These are phyloP conservation scores for Aureobasidium sp. DNA, from an alignment of 2,329 filamentous ascomycete genomes.

Conservation along the genomic window DNA sequence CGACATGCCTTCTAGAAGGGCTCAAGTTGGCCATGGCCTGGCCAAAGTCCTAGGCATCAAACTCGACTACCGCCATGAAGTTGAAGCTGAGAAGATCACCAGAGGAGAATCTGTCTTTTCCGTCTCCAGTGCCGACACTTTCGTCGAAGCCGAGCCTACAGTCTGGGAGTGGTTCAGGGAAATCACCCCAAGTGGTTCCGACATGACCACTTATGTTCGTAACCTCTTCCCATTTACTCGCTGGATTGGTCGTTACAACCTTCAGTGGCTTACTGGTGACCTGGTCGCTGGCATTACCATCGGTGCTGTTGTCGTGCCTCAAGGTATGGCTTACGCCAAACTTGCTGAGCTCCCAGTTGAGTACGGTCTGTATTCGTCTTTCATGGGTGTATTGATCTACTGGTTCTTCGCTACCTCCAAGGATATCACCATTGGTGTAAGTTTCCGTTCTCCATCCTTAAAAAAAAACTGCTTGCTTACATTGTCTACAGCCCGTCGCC, in stretches of 20 bases:
- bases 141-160: constrained; percentile 74
- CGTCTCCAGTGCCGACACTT: constrained; percentile 61
- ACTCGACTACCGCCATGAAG: constrained; percentile 57
- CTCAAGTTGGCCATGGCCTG: constrained; percentile 60
- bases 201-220: constrained; percentile 52
- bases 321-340: constrained; percentile 90
- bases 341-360: constrained; percentile 65
- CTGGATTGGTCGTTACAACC: constrained; percentile 88
- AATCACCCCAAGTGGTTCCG: constrained; percentile 49
- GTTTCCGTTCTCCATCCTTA: constrained; percentile 25
- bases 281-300: constrained; percentile 76
- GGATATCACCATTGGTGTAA: constrained; percentile 90
- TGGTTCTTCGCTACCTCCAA: constrained; percentile 99
- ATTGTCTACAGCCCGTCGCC: constrained; percentile 62
- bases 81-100: constrained; percentile 53
- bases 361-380: constrained; percentile 88
- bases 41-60: constrained; percentile 80
- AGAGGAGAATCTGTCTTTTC: constrained; percentile 75
- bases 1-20: constrained; percentile 28
- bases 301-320: constrained; percentile 79
- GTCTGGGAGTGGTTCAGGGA: constrained; percentile 62
- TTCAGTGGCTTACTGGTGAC: constrained; percentile 82
- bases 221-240: constrained; percentile 77
- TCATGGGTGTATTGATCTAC: constrained; percentile 90
- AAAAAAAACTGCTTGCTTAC: neutral